Conservation (phyloP, 2,329 filamentous ascomycete genomes). For the Neofusicoccum laricinum region DNA sequence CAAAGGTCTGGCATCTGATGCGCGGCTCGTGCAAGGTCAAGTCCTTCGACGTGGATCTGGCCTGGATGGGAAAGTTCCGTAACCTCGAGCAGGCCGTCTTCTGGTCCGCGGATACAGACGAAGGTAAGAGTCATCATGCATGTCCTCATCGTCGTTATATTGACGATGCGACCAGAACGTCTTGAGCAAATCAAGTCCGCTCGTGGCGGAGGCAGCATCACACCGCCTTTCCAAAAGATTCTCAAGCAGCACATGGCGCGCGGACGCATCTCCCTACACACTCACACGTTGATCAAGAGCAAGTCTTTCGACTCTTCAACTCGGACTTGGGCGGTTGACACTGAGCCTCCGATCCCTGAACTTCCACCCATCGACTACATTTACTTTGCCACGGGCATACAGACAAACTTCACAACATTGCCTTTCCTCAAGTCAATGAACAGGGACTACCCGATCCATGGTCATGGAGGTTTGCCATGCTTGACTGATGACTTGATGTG, state of each 20-base stretch:
- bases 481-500: slow-evolving; percentile 75
- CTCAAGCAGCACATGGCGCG: slow-evolving; percentile 58
- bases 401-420: slow-evolving; percentile 59
- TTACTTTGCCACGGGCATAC: slow-evolving; percentile 72
- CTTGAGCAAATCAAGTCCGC: slow-evolving; percentile 64
- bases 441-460: slow-evolving; percentile 58
- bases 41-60: slow-evolving; percentile 72
- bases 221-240: slow-evolving; percentile 64
- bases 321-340: slow-evolving; percentile 53
- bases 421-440: slow-evolving; percentile 61
- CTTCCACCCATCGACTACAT: slow-evolving; percentile 61
- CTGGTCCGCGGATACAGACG: slow-evolving; percentile 71
- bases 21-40: slow-evolving; percentile 62
- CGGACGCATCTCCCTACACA: slow-evolving; percentile 55
- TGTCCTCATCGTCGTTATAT: not conserved
- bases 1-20: slow-evolving; percentile 69
- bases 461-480: slow-evolving; percentile 66
- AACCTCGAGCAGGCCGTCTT: slow-evolving; percentile 75
- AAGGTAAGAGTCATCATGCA: slow-evolving; percentile 35
- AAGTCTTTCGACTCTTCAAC: slow-evolving; percentile 49
- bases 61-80: slow-evolving; percentile 80
- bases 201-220: slow-evolving; percentile 74
- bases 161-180: slow-evolving; percentile 47
- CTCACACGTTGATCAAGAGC: slow-evolving; percentile 55
- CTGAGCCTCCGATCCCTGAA: slow-evolving; percentile 50